phyloP scores from a whole-genome alignment of 768 basidiomycete genomes.

The Pilatotrama ljubarskyi region DNA sequence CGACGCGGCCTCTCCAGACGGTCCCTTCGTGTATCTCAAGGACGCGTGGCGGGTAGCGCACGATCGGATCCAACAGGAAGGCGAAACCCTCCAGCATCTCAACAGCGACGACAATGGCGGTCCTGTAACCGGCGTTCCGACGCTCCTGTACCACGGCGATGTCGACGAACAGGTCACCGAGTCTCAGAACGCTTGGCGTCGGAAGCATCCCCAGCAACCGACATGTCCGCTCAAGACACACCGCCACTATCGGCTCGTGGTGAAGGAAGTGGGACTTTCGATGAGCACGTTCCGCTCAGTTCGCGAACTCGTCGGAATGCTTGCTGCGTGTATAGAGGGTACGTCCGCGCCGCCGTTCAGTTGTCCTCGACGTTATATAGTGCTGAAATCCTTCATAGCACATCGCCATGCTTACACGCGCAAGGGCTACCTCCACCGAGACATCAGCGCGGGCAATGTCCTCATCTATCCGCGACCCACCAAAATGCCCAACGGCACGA shows the following conservation, averaged over 20 bases:
- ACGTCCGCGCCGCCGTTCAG: not conserved
- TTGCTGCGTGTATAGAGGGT: not conserved
- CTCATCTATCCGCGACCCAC: not conserved
- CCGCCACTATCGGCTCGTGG: constrained; percentile 6
- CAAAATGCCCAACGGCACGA: not conserved
- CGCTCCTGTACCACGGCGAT: not conserved
- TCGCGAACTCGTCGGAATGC: not conserved
- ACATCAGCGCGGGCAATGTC: constrained; percentile 14
- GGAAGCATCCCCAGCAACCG: not conserved
- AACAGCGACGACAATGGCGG: not conserved
- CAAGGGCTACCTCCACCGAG: constrained; percentile 8
- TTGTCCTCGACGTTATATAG: no score
- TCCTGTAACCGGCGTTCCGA: not conserved
- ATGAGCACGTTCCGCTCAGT: not conserved
- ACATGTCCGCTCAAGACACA: constrained; percentile 1
- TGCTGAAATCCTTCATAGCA: not conserved
- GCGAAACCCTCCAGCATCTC: not conserved
- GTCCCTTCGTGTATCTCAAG: constrained; percentile 5
- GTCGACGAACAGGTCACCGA: not conserved
- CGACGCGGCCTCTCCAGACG: not conserved
- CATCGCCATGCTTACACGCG: constrained; percentile 2
- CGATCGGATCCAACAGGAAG: not conserved
- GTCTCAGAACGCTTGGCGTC: not conserved
- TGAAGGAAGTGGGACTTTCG: not conserved
- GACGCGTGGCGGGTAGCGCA: constrained; percentile 3